Percentiles rank a stretch among this genome's conserved stretches.
These are phyloP conservation scores for Aspergillus sp. DNA, from an alignment of 2,329 filamentous ascomycete genomes.

Conservation along the genomic window DNA sequence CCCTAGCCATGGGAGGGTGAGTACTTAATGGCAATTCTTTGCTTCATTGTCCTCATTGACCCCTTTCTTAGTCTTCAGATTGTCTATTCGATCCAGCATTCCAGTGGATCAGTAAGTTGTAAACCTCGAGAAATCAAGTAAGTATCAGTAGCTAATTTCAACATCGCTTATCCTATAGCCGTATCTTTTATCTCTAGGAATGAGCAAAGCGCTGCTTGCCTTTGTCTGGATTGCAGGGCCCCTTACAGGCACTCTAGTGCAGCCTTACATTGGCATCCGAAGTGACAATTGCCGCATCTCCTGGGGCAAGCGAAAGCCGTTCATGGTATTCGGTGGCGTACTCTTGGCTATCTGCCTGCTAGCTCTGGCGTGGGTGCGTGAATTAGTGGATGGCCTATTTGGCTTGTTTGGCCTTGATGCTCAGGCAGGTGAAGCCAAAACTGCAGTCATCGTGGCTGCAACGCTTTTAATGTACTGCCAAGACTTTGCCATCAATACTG, in stretches of 20 bases:
- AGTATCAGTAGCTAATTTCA: not conserved
- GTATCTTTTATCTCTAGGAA: constrained; percentile 73
- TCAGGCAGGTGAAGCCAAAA: constrained; percentile 62
- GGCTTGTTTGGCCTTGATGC: constrained; percentile 68
- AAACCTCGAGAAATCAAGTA: not conserved
- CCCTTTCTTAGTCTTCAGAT: constrained; percentile 67
- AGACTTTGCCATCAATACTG: constrained; percentile 91
- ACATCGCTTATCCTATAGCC: constrained; percentile 46
- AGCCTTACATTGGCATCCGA: constrained; percentile 77
- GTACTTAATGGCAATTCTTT: constrained; percentile 16
- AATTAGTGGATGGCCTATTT: constrained; percentile 68
- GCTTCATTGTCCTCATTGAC: not conserved
- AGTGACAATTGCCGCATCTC: constrained; percentile 74
- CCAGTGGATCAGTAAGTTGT: constrained; percentile 72
- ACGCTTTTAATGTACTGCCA: constrained; percentile 84
- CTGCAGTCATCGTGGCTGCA: constrained; percentile 71
- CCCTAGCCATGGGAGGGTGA: constrained; percentile 75
- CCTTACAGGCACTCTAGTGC: constrained; percentile 74
- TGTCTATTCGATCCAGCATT: constrained; percentile 91
- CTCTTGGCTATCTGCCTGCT: constrained; percentile 68
- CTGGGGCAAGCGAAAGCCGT: constrained; percentile 78
- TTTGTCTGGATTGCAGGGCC: constrained; percentile 82
- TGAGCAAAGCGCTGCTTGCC: constrained; percentile 81
- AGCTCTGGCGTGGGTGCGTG: constrained; percentile 70
- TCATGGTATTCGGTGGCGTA: constrained; percentile 69